These are phyloP conservation scores for Rubia occidens DNA, from an alignment of 305 asterid genomes.

Conservation along the genomic window DNA sequence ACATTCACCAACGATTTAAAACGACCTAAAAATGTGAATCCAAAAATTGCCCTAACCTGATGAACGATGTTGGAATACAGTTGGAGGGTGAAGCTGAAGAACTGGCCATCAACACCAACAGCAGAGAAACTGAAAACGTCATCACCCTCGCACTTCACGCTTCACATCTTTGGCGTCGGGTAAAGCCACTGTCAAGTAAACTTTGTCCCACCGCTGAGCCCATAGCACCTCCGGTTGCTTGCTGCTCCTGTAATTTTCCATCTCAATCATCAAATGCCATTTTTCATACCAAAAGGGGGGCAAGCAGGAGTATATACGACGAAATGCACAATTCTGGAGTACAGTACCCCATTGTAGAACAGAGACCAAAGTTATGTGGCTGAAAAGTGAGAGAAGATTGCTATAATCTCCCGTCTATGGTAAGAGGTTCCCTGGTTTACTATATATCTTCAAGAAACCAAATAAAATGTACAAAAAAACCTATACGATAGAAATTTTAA, in stretches of 20 bases:
- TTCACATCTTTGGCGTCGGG: constrained; percentile 73
- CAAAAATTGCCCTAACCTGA: constrained; percentile 31
- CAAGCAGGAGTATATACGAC: not conserved
- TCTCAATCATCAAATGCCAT: not conserved
- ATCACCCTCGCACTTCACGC: constrained; percentile 50
- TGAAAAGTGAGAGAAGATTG: not conserved
- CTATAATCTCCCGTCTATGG: not conserved
- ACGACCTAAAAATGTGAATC: not conserved
- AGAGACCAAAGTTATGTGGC: not conserved
- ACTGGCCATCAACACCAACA: constrained; percentile 41
- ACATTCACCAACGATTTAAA: not conserved
- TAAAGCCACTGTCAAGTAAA: constrained; percentile 67
- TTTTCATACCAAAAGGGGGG: not conserved
- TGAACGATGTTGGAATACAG: constrained; percentile 58
- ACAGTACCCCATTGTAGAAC: not conserved
- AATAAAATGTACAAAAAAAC: too few species aligned
- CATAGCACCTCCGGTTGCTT: constrained; percentile 85
- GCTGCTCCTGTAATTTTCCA: constrained; percentile 27
- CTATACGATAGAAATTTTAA: too few species aligned
- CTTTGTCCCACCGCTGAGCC: constrained; percentile 82
- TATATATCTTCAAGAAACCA: too few species aligned
- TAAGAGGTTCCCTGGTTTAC: not conserved
- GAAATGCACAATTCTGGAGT: not conserved
- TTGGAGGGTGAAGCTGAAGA: constrained; percentile 52
- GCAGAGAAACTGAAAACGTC: constrained; percentile 68